Percentiles rank a stretch among this genome's conserved stretches.
phyloP scores from a whole-genome alignment of 164 flowering plant species.

The Pachysandra terminalis region DNA sequence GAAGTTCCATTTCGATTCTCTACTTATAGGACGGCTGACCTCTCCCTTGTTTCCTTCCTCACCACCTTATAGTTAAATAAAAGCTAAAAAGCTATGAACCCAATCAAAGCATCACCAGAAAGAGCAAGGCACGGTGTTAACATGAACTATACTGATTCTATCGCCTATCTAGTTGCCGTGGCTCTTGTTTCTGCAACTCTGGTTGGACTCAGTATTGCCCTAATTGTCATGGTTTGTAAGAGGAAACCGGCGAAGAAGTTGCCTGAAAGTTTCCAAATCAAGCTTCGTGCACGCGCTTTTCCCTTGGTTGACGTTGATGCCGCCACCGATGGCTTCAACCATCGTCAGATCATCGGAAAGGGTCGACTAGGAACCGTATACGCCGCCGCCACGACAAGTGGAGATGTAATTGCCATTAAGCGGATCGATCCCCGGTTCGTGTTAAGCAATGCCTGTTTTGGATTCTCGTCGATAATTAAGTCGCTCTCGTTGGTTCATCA shows the following conservation, averaged over 20 bases:
- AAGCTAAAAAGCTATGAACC: no score
- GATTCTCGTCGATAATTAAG: slow-evolving; percentile 49
- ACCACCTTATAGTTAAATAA: no score
- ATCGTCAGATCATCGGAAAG: slow-evolving; percentile 43
- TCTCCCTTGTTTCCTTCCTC: no score
- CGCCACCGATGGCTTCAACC: slow-evolving; percentile 72
- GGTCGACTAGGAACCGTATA: slow-evolving; percentile 72
- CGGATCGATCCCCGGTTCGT: slow-evolving; percentile 58
- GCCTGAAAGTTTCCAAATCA: slow-evolving; percentile 22
- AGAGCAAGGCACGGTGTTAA: no score
- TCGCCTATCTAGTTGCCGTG: slow-evolving; percentile 30
- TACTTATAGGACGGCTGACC: no score
- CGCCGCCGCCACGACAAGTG: slow-evolving; percentile 32
- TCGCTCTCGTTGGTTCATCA: slow-evolving; percentile 58
- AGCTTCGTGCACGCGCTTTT: slow-evolving; percentile 29
- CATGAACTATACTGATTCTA: slow-evolving; percentile 17
- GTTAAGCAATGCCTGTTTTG: slow-evolving; percentile 54
- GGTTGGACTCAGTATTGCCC: slow-evolving; percentile 29
- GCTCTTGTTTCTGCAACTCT: slow-evolving; percentile 28
- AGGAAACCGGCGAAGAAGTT: slow-evolving; percentile 28
- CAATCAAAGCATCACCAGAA: no score
- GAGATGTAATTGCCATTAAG: slow-evolving; percentile 49
- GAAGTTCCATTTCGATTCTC: no score
- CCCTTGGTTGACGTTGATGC: slow-evolving; percentile 46
- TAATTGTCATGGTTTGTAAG: slow-evolving; percentile 35